Evolutionary conservation across 495 filamentous ascomycete genomes (phyloP).

Genomic region (Tuber indicum): DNA sequence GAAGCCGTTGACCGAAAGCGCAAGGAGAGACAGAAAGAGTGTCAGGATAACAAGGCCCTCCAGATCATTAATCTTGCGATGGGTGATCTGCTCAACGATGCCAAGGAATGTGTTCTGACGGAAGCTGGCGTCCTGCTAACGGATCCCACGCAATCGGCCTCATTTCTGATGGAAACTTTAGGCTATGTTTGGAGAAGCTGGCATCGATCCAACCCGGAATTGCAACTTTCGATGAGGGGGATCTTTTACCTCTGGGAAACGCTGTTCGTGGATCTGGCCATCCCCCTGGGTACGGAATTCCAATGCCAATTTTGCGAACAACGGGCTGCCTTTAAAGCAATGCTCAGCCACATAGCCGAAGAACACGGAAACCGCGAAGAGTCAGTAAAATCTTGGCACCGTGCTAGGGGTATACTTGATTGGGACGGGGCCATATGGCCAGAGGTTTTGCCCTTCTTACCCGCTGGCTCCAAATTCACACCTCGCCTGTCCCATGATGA

Average conservation of each 20-base stretch:
- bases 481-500: neutral
- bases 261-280: conserved; percentile 12
- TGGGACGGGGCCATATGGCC: conserved; percentile 33
- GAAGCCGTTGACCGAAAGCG: conserved; percentile 1
- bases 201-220: conserved; percentile 16
- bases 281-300: conserved; percentile 11
- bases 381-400: conserved; percentile 9
- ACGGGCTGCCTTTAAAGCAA: conserved; percentile 20
- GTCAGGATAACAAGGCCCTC: conserved; percentile 14
- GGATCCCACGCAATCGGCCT: conserved; percentile 11
- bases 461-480: conserved; percentile 21
- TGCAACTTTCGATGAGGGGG: conserved; percentile 18
- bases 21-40: conserved; percentile 11
- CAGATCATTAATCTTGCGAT: conserved; percentile 22
- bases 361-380: conserved; percentile 26
- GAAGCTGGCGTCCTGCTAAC: conserved; percentile 18
- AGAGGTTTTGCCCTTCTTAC: conserved; percentile 23
- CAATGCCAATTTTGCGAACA: conserved; percentile 24
- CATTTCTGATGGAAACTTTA: conserved; percentile 29
- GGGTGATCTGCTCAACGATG: conserved; percentile 21
- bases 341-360: conserved; percentile 22
- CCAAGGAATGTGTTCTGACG: conserved; percentile 16
- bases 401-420: conserved; percentile 13
- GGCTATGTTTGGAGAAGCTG: conserved; percentile 28
- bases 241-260: conserved; percentile 34